Base-by-base conservation (phyloP, 495 filamentous ascomycete species). In the Alectoria sarmentosa region DNA sequence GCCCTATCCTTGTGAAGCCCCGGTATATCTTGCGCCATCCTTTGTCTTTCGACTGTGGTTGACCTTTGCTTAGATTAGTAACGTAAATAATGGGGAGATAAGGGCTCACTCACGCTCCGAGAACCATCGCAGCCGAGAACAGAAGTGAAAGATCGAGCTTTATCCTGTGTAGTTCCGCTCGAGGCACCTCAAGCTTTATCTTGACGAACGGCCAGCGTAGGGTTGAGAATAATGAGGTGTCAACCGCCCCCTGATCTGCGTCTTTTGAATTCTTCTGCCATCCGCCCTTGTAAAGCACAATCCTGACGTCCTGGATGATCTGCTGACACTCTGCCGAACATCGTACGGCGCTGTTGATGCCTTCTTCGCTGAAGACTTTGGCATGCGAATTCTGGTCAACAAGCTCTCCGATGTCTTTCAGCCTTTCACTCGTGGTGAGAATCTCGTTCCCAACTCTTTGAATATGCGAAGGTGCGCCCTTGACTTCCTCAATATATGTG, bases 91-190 rank as follows among this genome's bases (percentile, higher is more conserved):
- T 14, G 17, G n/a, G n/a, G 42, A 39, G 21, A 8, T 56, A 3
- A 23, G 15, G 28, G 46, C 36, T 32, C n/a, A 65, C 63, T 30
- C 41, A 65, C 63, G 54, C 63, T 36, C 32, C 41, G 14, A 63
- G 46, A 30, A 41, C 65, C 65, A 66, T 66, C 58, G 65, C 65
- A 32, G 60, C 21, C 19, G 59, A 36, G 19, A 66, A 57, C 21
- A 66, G 36, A 19, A 66, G 58, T 17, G 46, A 42, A 23, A 66
- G 60, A 49, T 66, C 59, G 19, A 62, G 26, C 59, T 66, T 66
- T 13, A 66, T 58, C 46, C 60, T 66, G 21, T 62, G 46, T 23
- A 66, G 23, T 23, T 66, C 60, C 5, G 58, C 65, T 26, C 52
- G 58, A 34, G 65, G 65, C 17, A 62, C 48, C 37, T 54, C 65